These are phyloP conservation scores for Eimeria tenella DNA, from an alignment of 169 alveolate genomes.

Conservation along the genomic window DNA sequence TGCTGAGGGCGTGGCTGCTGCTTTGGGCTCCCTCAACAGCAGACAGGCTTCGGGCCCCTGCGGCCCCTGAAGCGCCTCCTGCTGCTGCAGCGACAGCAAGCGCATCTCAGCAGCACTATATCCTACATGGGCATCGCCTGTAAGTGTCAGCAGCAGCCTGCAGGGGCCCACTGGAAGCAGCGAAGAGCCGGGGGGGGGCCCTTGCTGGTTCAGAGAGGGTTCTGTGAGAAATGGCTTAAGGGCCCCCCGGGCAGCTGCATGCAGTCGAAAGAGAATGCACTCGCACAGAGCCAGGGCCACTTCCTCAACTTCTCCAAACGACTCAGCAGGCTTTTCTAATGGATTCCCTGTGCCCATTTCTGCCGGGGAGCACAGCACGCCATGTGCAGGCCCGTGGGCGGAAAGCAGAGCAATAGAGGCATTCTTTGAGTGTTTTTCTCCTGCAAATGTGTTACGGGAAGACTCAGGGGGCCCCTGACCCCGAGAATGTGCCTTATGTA, in stretches of 20 bases:
- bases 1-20: no score
- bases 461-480: background rate
- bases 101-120: background rate
- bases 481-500: background rate
- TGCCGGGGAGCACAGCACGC: background rate
- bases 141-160: background rate
- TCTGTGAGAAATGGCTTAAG: background rate
- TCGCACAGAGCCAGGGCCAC: background rate
- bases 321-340: no score
- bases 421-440: background rate
- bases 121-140: background rate
- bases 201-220: background rate
- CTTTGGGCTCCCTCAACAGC: no score
- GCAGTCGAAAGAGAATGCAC: background rate
- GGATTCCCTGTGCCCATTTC: background rate
- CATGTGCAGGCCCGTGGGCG: background rate
- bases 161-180: background rate
- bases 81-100: slow-evolving; percentile 12
- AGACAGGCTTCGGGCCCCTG: no score
- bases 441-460: background rate
- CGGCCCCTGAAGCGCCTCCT: no score
- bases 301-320: background rate
- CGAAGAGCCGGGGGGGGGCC: background rate
- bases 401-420: background rate
- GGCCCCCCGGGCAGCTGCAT: slow-evolving; percentile 4